phyloP scores from a whole-genome alignment of 495 filamentous ascomycete species.

The Lineolata rhizophorae region DNA sequence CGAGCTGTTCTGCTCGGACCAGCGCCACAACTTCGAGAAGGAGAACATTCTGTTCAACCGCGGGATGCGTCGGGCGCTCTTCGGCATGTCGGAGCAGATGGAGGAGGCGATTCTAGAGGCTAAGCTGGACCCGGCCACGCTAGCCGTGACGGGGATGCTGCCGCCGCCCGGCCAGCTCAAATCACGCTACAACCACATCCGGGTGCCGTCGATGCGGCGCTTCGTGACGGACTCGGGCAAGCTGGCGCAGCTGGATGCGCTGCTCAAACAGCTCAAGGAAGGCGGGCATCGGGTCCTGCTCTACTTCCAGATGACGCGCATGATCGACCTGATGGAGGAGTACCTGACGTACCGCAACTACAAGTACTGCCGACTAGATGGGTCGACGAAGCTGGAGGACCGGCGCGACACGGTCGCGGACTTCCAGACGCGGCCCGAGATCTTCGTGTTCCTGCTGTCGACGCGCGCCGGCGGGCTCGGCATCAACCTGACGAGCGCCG shows the following conservation, averaged over 20 bases:
- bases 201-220: slow-evolving; percentile 92
- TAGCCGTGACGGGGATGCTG: slow-evolving; percentile 40
- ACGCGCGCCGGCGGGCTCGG: slow-evolving; percentile 94
- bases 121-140: slow-evolving; percentile 39
- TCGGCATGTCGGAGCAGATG: slow-evolving; percentile 37
- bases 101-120: slow-evolving; percentile 53
- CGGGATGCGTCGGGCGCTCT: slow-evolving; percentile 50
- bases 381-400: slow-evolving; percentile 95
- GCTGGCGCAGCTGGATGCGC: slow-evolving; percentile 71
- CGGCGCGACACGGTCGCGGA: slow-evolving; percentile 89
- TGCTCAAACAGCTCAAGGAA: slow-evolving; percentile 74
- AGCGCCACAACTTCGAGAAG: slow-evolving; percentile 40
- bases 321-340: slow-evolving; percentile 99
- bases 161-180: slow-evolving; percentile 60
- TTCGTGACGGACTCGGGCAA: slow-evolving; percentile 98
- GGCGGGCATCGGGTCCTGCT: slow-evolving; percentile 83
- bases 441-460: slow-evolving; percentile 89
- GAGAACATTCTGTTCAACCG: slow-evolving; percentile 60
- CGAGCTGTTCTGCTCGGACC: slow-evolving; percentile 50
- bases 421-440: slow-evolving; percentile 79
- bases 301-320: slow-evolving; percentile 99
- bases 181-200: slow-evolving; percentile 67
- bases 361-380: slow-evolving; percentile 92
- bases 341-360: slow-evolving; percentile 97
- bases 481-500: slow-evolving; percentile 84